These are phyloP conservation scores for Nyssa sinensis DNA, from an alignment of 148 eudicot genomes.

Conservation along the genomic window DNA sequence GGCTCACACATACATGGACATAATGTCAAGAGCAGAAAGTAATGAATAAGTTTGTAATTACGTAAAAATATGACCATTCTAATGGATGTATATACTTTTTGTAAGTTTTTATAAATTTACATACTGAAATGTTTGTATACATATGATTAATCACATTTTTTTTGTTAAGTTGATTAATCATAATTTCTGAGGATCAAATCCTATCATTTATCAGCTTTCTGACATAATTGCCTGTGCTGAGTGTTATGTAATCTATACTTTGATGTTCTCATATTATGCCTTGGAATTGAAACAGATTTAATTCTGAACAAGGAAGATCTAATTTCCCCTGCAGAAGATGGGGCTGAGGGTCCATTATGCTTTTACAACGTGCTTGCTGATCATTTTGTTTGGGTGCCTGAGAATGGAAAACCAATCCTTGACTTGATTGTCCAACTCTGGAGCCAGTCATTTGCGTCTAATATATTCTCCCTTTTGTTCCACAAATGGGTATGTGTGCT, in stretches of 20 bases:
- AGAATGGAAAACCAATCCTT: slow-evolving; percentile 77
- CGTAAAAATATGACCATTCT: neutral
- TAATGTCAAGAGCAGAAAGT: neutral
- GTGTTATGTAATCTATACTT: slow-evolving; percentile 4
- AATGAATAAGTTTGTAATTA: no score
- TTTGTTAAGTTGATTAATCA: no score
- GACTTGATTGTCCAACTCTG: slow-evolving; percentile 86
- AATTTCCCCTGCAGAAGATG: slow-evolving; percentile 44
- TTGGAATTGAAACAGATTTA: slow-evolving; percentile 66
- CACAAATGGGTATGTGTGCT: slow-evolving; percentile 82
- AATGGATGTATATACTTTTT: neutral
- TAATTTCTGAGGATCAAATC: no score
- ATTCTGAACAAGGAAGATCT: slow-evolving; percentile 66
- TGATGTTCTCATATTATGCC: slow-evolving; percentile 18
- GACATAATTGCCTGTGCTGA: neutral
- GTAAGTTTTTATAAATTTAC: no score
- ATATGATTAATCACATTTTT: no score
- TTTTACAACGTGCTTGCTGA: slow-evolving; percentile 86
- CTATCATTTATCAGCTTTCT: slow-evolving; percentile 10
- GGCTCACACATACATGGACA: neutral
- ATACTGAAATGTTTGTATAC: neutral
- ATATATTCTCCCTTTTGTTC: slow-evolving; percentile 79
- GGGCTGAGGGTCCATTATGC: slow-evolving; percentile 51
- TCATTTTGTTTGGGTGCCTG: slow-evolving; percentile 67
- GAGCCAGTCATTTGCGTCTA: slow-evolving; percentile 99